Evolutionary conservation across 495 filamentous ascomycete species (phyloP).

Genomic region (Geoglossum glabrum): DNA sequence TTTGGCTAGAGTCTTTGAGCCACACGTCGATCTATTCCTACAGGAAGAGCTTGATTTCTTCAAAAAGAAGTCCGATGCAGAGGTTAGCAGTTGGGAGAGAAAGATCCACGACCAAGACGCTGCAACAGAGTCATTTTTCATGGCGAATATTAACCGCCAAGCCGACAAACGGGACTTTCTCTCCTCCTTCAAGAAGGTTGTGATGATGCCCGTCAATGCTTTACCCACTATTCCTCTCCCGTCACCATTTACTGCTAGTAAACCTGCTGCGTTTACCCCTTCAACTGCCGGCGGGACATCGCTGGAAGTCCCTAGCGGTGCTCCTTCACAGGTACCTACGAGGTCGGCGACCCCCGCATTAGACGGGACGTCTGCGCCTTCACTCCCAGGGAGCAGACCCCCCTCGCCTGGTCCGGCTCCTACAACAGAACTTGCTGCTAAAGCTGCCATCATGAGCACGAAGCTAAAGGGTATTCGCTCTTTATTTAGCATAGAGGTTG

Average conservation of each 20-base stretch:
- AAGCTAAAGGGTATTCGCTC: constrained; percentile 81
- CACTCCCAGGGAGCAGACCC: background rate
- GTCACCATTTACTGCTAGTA: constrained; percentile 29
- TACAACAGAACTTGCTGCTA: constrained; percentile 81
- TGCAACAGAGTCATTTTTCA: constrained; percentile 78
- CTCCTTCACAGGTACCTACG: constrained; percentile 1
- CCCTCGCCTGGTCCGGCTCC: constrained; percentile 28
- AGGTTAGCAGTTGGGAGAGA: constrained; percentile 75
- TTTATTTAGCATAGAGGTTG: constrained; percentile 91
- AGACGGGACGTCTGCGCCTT: background rate
- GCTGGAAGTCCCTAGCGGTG: background rate
- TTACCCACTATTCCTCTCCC: constrained; percentile 43
- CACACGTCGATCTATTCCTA: constrained; percentile 81
- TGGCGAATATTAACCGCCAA: constrained; percentile 84
- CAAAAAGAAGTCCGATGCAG: constrained; percentile 46
- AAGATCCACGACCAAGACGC: constrained; percentile 81
- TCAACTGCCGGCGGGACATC: background rate
- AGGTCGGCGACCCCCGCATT: constrained; percentile 11
- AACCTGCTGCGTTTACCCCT: constrained; percentile 18
- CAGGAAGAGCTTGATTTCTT: constrained; percentile 83
- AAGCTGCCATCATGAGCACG: constrained; percentile 89
- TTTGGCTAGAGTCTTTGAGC: constrained; percentile 59
- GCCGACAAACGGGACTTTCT: constrained; percentile 93
- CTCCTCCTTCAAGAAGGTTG: constrained; percentile 92
- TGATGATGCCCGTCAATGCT: constrained; percentile 94